phyloP scores from a whole-genome alignment of 2,329 filamentous ascomycete genomes.

The Dryadomyces sulphureus region DNA sequence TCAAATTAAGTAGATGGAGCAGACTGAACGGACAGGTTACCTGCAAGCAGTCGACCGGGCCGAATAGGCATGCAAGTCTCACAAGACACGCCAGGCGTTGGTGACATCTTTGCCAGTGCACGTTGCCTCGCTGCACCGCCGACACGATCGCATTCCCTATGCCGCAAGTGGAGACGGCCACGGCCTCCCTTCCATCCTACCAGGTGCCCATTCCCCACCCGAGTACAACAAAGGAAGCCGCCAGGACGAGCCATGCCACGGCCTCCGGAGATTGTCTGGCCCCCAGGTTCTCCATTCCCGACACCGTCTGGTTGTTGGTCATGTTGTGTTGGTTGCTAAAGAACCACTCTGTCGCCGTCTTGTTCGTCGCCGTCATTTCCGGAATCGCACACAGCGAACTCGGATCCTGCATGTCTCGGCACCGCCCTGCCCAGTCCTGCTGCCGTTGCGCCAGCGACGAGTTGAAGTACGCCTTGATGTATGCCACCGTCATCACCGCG shows the following conservation, averaged over 20 bases:
- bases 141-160: no score
- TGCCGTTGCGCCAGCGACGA: slow-evolving; percentile 33
- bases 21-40: no score
- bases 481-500: slow-evolving; percentile 48
- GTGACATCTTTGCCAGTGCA: no score
- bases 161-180: not conserved
- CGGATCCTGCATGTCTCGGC: slow-evolving; percentile 20
- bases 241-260: not conserved
- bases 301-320: slow-evolving; percentile 31
- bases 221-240: not conserved
- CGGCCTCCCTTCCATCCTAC: not conserved
- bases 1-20: no score
- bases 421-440: slow-evolving; percentile 25
- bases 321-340: slow-evolving; percentile 31
- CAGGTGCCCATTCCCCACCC: not conserved
- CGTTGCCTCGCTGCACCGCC: no score
- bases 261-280: not conserved
- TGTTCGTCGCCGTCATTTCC: slow-evolving; percentile 22
- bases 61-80: no score
- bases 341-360: slow-evolving; percentile 26
- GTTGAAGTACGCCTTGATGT: slow-evolving; percentile 72
- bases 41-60: no score
- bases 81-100: no score
- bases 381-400: slow-evolving; percentile 35
- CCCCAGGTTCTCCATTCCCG: slow-evolving; percentile 5